Percentiles rank a stretch among this genome's conserved stretches.
These are phyloP conservation scores for Fusarium staphyleae DNA, from an alignment of 2,329 filamentous ascomycete genomes.

Conservation along the genomic window DNA sequence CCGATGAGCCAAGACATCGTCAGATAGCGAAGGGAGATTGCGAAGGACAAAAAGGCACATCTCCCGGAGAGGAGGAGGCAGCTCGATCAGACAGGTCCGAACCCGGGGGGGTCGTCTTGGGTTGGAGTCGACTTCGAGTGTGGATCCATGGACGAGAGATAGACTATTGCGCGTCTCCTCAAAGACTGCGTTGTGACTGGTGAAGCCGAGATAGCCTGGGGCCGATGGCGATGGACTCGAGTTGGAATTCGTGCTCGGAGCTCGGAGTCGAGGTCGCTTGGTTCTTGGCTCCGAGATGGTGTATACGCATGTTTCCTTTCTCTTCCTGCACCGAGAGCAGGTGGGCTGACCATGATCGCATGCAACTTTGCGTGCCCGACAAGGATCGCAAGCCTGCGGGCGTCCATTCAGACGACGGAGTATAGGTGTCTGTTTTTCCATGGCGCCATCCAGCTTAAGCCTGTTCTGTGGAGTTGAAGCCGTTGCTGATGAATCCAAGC, in stretches of 20 bases:
- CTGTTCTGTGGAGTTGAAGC: background rate
- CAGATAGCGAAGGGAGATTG: constrained; percentile 42
- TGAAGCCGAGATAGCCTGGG: constrained; percentile 54
- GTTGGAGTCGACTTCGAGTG: constrained; percentile 10
- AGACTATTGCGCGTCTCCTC: constrained; percentile 52
- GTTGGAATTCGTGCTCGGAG: constrained; percentile 4
- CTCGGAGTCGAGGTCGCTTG: constrained; percentile 25
- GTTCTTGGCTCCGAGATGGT: constrained; percentile 30
- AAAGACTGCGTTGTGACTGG: constrained; percentile 52
- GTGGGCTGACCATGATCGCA: constrained; percentile 53
- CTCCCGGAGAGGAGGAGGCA: constrained; percentile 44
- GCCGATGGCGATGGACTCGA: constrained; percentile 29
- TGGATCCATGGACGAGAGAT: constrained; percentile 43
- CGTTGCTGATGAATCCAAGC: constrained; percentile 13
- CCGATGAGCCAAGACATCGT: constrained; percentile 33
- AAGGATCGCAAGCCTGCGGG: constrained; percentile 47
- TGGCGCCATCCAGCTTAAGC: constrained; percentile 7
- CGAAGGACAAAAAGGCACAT: constrained; percentile 50
- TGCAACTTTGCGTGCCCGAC: constrained; percentile 52
- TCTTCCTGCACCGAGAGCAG: constrained; percentile 50
- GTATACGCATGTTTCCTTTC: constrained; percentile 50
- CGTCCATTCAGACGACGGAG: constrained; percentile 42
- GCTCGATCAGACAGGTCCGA: constrained; percentile 22
- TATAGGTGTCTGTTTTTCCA: constrained; percentile 26
- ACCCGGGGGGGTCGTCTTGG: constrained; percentile 6